Evolutionary conservation across 345 rosid genomes (phyloP), one percentile per base, ranked within the genome.

Genomic region (Stellera chamaejasme): DNA sequence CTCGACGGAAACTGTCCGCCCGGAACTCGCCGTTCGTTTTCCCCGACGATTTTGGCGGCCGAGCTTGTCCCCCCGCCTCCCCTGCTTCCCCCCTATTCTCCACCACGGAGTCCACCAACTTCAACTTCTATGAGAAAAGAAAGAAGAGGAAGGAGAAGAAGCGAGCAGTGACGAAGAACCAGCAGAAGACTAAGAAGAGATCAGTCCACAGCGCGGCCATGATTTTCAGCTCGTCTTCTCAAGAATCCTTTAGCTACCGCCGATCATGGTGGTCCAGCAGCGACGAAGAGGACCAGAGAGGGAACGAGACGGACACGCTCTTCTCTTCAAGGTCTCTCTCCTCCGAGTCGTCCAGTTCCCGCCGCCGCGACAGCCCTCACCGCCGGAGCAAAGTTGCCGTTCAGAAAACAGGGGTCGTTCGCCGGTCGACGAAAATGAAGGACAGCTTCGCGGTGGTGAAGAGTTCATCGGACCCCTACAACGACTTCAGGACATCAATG

Each of bases 371-470:
- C 27, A 43, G 36, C 1, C 48, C 27, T 53, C 45, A 62, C 15
- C 32, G 65, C 16, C 59, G 69, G 54, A 50, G 67, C 51, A 48
- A 65, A 45, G 59, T 61, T 9, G 48, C 25, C 25, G 56, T 19
- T 12, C 51, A 53, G 15, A 62, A 70, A 12, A 48, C 55, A 48
- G 73, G 62, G n/a, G 61, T 63, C 32, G 13, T 65, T 54, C 5
- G 9, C 9, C 68, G 16, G 6, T 72, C 48, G 14, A 69, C 74
- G 52, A 73, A 77, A 58, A 82, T 85, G 43, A 75, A 76, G 47
- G 95, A 74, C 45, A 88, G 96, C 76, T 80, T 82, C 26, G 98
- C 95, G 0, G 88, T 91, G 56, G 96, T 83, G 77, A 87, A 84
- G 83, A 75, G 79, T 52, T 87, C 96, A 0, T 66, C 77, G 8